Evolutionary conservation across 2,329 filamentous ascomycete genomes (phyloP).

Genomic region (Aspergillus ibericus): DNA sequence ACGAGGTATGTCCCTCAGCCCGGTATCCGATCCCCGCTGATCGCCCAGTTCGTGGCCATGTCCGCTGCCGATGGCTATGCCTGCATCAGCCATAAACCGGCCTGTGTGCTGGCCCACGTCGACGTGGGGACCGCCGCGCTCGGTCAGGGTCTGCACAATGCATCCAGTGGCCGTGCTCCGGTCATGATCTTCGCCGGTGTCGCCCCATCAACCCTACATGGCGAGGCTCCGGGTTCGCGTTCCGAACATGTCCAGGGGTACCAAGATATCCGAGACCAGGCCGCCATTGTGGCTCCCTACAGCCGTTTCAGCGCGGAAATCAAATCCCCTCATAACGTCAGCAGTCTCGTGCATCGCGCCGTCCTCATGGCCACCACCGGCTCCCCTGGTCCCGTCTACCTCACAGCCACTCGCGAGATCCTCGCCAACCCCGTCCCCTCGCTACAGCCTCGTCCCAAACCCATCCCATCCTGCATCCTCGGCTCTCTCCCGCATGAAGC

Average conservation of each 20-base stretch:
- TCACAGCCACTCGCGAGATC: conserved; percentile 74
- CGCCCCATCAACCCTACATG: conserved; percentile 8
- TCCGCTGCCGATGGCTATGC: conserved; percentile 14
- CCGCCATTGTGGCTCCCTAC: conserved; percentile 75
- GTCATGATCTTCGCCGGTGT: conserved; percentile 13
- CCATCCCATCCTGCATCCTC: conserved; percentile 1
- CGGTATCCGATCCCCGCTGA: not conserved
- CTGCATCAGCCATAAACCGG: conserved; percentile 9
- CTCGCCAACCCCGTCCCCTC: conserved; percentile 51
- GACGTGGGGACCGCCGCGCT: conserved; percentile 14
- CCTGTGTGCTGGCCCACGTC: conserved; percentile 14
- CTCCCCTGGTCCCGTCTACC: conserved; percentile 75
- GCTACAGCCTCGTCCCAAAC: conserved; percentile 12
- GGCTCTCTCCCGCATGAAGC: conserved; percentile 10
- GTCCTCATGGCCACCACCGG: conserved; percentile 74
- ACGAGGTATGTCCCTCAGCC: not conserved
- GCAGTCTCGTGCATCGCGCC: conserved; percentile 81
- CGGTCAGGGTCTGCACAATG: conserved; percentile 13
- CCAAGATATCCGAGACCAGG: conserved; percentile 77
- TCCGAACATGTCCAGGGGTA: conserved; percentile 65
- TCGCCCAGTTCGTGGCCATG: conserved; percentile 9
- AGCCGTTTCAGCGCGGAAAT: conserved; percentile 79
- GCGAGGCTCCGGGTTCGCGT: conserved; percentile 9
- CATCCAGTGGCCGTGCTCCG: conserved; percentile 12
- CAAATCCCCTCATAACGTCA: conserved; percentile 77